Base-by-base conservation (phyloP, 2,329 filamentous ascomycete species). In the Elsinoe fawcettii region DNA sequence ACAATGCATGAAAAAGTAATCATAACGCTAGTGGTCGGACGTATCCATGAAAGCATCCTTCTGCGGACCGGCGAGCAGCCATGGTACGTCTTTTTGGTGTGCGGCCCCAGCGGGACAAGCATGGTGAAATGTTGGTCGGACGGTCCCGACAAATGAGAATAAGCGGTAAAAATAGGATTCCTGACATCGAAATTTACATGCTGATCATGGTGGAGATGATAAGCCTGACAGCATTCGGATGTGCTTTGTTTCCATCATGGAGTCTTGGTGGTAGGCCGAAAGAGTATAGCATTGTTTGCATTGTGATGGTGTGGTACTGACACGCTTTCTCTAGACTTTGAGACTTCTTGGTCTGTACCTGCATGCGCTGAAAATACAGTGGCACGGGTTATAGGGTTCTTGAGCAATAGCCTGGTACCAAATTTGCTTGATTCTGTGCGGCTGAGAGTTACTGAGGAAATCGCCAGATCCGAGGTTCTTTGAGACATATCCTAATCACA, bases 121-220 rank as follows among this genome's bases (percentile, higher is more conserved):
- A 20, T 37, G 18, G 49, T 30, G 20, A 34, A n/a, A 39, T 53
- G 49, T 53, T 53, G 49, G 49, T 53, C 49, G 49, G 49, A 27
- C 30, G 22, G 32, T 25, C 20, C 49, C 30, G 34, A 34, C 49
- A 20, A 53, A 53, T 53, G 49, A 39, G 49, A 37, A 39, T 5
- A 27, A 9, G 18, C 8, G 11, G 49, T 39, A 53, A 53, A 53
- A 53, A 53, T 53, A 53, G 49, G 30, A 37, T 37, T 34, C 49
- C 25, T 34, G 30, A 53, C 18, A 39, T 53, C 20, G 49, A 39
- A 53, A 36, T 53, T 53, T 37, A 22, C 14, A 36, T 25, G 49
- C 18, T 20, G 49, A 53, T 53, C 49, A 36, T 25, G n/a, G 49
- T 36, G 49, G 49, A 53, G 32, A 53, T 53, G 49, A 53, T 53